Conservation (phyloP, 2,329 filamentous ascomycete species). For the Colletotrichum incanum region DNA sequence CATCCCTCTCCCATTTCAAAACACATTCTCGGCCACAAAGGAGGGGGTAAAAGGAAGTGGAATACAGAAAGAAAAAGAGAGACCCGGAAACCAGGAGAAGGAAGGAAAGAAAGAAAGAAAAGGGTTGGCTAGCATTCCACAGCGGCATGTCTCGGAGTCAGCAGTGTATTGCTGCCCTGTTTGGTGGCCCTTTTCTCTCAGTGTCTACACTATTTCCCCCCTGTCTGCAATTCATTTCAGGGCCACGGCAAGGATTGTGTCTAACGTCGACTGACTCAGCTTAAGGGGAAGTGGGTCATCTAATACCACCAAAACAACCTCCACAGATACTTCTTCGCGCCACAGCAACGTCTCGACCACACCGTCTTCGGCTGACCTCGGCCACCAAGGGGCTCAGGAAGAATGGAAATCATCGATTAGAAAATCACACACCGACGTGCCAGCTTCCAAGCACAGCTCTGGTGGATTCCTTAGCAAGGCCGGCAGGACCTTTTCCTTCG, state of each 20-base stretch:
- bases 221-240: conserved; percentile 45
- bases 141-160: conserved; percentile 42
- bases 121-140: conserved; percentile 39
- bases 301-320: conserved; percentile 73
- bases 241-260: conserved; percentile 46
- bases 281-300: conserved; percentile 72
- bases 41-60: conserved; percentile 13
- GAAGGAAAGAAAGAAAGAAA: not conserved
- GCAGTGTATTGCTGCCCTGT: conserved; percentile 32
- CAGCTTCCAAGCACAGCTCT: conserved; percentile 63
- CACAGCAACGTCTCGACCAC: conserved; percentile 75
- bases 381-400: conserved; percentile 54
- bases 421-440: conserved; percentile 58
- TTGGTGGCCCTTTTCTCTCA: conserved; percentile 31
- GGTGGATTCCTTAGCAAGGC: conserved; percentile 69
- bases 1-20: conserved; percentile 35
- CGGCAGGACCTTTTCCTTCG: conserved; percentile 73
- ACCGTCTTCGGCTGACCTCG: conserved; percentile 69
- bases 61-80: conserved; percentile 1
- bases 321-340: conserved; percentile 73
- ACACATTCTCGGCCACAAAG: conserved; percentile 33
- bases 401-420: conserved; percentile 57
- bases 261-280: conserved; percentile 56
- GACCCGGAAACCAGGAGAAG: conserved; percentile 3
- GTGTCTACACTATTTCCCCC: conserved; percentile 30